Conservation (phyloP, 768 basidiomycete species). For the Mrakia gelida region DNA sequence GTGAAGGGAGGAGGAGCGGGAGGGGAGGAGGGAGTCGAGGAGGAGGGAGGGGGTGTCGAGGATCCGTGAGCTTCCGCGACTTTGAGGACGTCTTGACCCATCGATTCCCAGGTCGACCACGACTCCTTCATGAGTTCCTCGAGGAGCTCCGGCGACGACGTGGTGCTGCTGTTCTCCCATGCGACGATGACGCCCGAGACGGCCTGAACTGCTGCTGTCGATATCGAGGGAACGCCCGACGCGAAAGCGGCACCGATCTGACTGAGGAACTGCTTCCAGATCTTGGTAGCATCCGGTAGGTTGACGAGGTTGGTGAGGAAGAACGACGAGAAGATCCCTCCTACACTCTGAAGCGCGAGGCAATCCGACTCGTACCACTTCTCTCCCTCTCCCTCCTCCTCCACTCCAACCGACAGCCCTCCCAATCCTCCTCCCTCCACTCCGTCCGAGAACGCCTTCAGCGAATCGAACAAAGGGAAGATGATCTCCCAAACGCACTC, state of each 20-base stretch:
- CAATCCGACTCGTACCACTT: slow-evolving; percentile 84
- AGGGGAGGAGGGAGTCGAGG: neutral
- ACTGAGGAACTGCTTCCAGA: slow-evolving; percentile 69
- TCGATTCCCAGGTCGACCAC: slow-evolving; percentile 21
- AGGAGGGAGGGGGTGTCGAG: neutral
- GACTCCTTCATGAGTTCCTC: neutral
- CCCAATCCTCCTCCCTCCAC: slow-evolving; percentile 33
- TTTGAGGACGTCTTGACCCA: slow-evolving; percentile 15
- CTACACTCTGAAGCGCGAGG: slow-evolving; percentile 75
- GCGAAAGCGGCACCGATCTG: slow-evolving; percentile 69
- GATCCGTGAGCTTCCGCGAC: neutral
- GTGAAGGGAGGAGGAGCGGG: slow-evolving; percentile 54
- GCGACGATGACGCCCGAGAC: slow-evolving; percentile 66
- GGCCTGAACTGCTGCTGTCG: slow-evolving; percentile 77
- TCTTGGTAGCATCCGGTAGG: slow-evolving; percentile 62
- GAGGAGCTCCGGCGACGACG: neutral
- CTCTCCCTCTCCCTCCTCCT: slow-evolving; percentile 12
- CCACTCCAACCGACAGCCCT: neutral
- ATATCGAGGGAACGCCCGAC: slow-evolving; percentile 48
- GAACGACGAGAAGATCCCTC: slow-evolving; percentile 78
- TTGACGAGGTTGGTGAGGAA: slow-evolving; percentile 66
- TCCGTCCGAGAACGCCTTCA: slow-evolving; percentile 48
- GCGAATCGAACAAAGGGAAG: slow-evolving; percentile 73
- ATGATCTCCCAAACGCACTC: slow-evolving; percentile 87
- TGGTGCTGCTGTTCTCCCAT: slow-evolving; percentile 5